A percentile compares a stretch with the other conserved stretches of the same genome.
Evolutionary conservation across 75 land plant species (phyloP).

Genomic region (Pseudotsuga menziesii): DNA sequence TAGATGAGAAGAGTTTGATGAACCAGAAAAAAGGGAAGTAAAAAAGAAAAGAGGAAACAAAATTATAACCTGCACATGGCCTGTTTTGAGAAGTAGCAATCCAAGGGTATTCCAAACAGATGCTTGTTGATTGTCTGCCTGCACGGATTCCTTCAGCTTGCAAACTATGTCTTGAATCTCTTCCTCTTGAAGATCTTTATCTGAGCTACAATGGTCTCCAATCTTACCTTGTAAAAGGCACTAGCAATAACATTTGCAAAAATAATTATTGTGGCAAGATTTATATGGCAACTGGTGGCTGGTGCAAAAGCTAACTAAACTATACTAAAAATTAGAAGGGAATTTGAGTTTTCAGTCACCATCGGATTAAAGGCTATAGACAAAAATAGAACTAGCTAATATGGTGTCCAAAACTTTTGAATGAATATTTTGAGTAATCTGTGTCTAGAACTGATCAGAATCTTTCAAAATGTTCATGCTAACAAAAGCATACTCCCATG

Average conservation of each 20-base stretch:
- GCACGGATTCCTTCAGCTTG: slow-evolving; percentile 56
- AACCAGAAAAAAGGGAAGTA: background rate
- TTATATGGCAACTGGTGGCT: background rate
- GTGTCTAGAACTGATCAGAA: background rate
- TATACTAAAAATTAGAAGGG: background rate
- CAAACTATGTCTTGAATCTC: slow-evolving; percentile 49
- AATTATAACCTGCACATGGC: slow-evolving; percentile 51
- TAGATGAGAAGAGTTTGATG: slow-evolving; percentile 1
- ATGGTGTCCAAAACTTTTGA: background rate
- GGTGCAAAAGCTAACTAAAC: background rate
- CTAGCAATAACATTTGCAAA: slow-evolving; percentile 21
- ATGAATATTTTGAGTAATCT: background rate
- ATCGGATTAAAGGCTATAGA: background rate
- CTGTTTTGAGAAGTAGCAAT: slow-evolving; percentile 62
- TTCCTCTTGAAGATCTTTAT: slow-evolving; percentile 57
- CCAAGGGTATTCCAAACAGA: slow-evolving; percentile 85
- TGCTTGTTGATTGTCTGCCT: slow-evolving; percentile 60
- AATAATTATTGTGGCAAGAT: background rate
- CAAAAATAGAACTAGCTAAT: too few species aligned
- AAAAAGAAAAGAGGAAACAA: background rate
- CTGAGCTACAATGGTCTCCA: slow-evolving; percentile 28
- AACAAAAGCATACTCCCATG: background rate
- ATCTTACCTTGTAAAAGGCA: slow-evolving; percentile 57
- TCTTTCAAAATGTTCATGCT: background rate
- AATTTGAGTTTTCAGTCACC: background rate